Evolutionary conservation across 148 eudicot genomes (phyloP).

Genomic region (Salicornia ramosissima): DNA sequence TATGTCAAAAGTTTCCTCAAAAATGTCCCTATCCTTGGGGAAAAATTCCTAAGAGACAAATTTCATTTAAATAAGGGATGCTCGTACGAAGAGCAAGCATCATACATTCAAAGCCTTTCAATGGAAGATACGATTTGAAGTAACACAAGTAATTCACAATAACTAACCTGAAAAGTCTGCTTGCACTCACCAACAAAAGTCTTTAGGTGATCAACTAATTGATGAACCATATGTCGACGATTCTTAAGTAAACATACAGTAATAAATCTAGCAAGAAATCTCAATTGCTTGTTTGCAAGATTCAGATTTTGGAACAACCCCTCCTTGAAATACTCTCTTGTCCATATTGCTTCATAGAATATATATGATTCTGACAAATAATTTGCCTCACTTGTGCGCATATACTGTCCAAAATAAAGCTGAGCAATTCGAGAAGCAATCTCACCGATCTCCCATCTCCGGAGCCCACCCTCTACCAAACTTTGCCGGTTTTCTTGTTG

Average conservation of each 20-base stretch:
- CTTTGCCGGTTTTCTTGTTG: slow-evolving; percentile 90
- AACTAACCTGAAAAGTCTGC: slow-evolving; percentile 61
- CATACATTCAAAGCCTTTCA: neutral
- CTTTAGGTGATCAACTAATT: slow-evolving; percentile 71
- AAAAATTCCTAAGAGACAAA: neutral
- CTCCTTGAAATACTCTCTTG: slow-evolving; percentile 91
- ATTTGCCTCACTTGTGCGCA: slow-evolving; percentile 83
- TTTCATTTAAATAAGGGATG: neutral
- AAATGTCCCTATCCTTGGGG: neutral
- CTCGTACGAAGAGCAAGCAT: neutral
- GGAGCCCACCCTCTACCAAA: slow-evolving; percentile 83
- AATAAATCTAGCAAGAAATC: slow-evolving; percentile 81
- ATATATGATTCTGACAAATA: slow-evolving; percentile 86
- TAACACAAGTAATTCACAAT: slow-evolving; percentile 1
- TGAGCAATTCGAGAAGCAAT: slow-evolving; percentile 92
- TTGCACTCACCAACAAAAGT: slow-evolving; percentile 78
- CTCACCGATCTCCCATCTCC: slow-evolving; percentile 97
- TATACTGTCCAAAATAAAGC: slow-evolving; percentile 91
- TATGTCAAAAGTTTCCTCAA: neutral
- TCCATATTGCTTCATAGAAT: slow-evolving; percentile 77
- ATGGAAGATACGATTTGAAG: neutral
- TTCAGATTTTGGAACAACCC: slow-evolving; percentile 71
- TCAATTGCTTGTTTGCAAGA: slow-evolving; percentile 72
- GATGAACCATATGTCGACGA: slow-evolving; percentile 75
- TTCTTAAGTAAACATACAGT: slow-evolving; percentile 69